Conservation (phyloP, 257 asterid species). For the Solanum clarkiae region DNA sequence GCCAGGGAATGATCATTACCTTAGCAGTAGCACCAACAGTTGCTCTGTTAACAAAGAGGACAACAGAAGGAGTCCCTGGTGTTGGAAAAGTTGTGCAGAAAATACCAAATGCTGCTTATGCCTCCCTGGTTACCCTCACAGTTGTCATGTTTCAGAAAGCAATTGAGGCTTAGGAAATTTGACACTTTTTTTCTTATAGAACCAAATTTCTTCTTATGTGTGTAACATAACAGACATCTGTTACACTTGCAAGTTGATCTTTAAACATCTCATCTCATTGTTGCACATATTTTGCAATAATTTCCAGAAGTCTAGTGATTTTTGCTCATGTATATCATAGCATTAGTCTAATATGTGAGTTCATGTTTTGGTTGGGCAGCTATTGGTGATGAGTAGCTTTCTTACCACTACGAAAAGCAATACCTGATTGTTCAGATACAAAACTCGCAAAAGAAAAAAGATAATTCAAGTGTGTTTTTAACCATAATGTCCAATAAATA, state of each 20-base stretch:
- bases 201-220: neutral
- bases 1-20: constrained; percentile 62
- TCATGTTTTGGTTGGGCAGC: neutral
- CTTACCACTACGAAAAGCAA: neutral
- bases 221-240: neutral
- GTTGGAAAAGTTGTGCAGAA: constrained; percentile 77
- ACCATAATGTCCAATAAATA: neutral
- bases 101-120: constrained; percentile 65
- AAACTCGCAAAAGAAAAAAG: neutral
- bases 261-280: neutral
- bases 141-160: constrained; percentile 60
- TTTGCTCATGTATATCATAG: neutral
- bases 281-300: neutral
- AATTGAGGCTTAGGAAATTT: constrained; percentile 17
- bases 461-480: neutral
- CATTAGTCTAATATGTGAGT: neutral
- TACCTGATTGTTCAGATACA: neutral
- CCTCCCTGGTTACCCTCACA: constrained; percentile 65
- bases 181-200: neutral
- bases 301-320: neutral
- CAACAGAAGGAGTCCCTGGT: constrained; percentile 79
- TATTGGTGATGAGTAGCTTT: neutral
- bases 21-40: constrained; percentile 86
- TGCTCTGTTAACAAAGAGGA: constrained; percentile 64
- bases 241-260: neutral